These are phyloP conservation scores for Calonectria henricotiae DNA, from an alignment of 2,329 filamentous ascomycete species.

Conservation along the genomic window DNA sequence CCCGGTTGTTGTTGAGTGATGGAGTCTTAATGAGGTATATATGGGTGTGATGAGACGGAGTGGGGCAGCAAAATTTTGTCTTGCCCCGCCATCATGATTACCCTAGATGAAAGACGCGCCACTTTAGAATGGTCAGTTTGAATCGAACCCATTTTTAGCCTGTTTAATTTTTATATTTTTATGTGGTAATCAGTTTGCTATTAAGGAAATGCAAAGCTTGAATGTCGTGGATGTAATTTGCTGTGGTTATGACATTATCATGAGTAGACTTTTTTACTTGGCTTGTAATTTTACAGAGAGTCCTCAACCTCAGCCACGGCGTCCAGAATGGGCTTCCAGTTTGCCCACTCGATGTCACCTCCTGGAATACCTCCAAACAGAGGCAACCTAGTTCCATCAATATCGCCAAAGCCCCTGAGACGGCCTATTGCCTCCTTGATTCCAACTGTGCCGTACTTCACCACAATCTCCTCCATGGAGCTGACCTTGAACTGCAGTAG, in stretches of 20 bases:
- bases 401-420: constrained; percentile 73
- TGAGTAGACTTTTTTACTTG: background rate
- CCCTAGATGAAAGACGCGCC: constrained; percentile 14
- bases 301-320: constrained; percentile 64
- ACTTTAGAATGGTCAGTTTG: background rate
- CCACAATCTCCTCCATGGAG: constrained; percentile 75
- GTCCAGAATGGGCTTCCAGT: constrained; percentile 65
- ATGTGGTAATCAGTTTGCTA: background rate
- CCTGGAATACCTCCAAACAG: constrained; percentile 72
- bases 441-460: constrained; percentile 73
- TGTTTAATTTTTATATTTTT: background rate
- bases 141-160: too few species aligned
- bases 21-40: background rate
- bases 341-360: constrained; percentile 72
- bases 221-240: background rate
- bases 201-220: background rate
- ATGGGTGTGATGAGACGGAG: background rate
- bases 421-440: constrained; percentile 77
- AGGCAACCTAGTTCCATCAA: constrained; percentile 74
- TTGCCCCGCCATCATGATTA: constrained; percentile 10
- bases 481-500: constrained; percentile 75
- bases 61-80: constrained; percentile 13
- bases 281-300: constrained; percentile 41
- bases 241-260: background rate
- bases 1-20: constrained; percentile 35